Base-by-base conservation (phyloP, 164 flowering plant species). In the Sedum album region DNA sequence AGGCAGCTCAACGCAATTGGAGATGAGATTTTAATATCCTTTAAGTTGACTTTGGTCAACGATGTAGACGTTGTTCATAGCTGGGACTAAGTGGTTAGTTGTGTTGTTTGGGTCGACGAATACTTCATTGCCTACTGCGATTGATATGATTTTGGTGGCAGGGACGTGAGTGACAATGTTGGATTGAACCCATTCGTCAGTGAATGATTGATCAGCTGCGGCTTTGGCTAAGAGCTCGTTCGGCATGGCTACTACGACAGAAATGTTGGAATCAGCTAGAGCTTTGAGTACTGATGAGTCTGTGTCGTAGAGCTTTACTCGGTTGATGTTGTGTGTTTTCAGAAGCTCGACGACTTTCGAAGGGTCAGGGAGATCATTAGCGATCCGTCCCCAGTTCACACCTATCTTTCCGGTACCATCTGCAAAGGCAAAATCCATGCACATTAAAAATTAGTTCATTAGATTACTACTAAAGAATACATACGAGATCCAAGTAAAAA, bases 91-190 rank as follows among this genome's bases (percentile, higher is more conserved):
- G 76, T 33, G 81, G 20, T 13, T n/a, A 69, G 88, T 83, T 42
- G 83, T 82, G 78, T 82, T 83, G 60, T 80, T 73, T 0, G 85
- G 70, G 74, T 82, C 83, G n/a, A 75, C 86, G 69, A 86, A 85
- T 8, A 85, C 91, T 41, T 87, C 91, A 66, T 87, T 87, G 0
- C 91, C 91, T 20, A 85, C 88, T 39, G 89, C 89, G 53, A 87
- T 84, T 78, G 86, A 72, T 66, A 77, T 82, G 71, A 86, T 86
- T 17, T 76, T 60, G 46, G 90, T 83, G 44, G 67, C 2, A 0
- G 90, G 90, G 78, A 78, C 67, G 78, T 82, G 79, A 17, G 82
- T 75, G 67, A 71, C 81, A 51, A 86, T 73, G 70, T 84, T 86
- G 7, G 66, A 51, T 18, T 70, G 73, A 36, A 84, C 80, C 85